A percentile compares a stretch with the other conserved stretches of the same genome.
phyloP scores from a whole-genome alignment of 1,284 basidiomycete genomes.

The Mycena sp. region DNA sequence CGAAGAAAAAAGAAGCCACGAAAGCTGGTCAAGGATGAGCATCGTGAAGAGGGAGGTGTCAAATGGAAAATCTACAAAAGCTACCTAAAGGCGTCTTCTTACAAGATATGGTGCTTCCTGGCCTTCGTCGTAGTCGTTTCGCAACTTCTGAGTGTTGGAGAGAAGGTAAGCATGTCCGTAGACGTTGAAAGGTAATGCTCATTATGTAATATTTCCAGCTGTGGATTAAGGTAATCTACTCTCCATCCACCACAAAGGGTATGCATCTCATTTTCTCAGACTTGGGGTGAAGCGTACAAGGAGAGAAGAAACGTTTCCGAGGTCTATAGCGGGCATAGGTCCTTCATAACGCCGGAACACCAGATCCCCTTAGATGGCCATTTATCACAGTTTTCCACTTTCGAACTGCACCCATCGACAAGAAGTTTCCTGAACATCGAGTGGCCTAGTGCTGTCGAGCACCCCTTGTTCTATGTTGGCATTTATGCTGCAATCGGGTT shows the following conservation, averaged over 20 bases:
- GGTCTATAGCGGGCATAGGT: background rate
- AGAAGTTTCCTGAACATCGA: constrained; percentile 53
- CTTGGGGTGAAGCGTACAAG: background rate
- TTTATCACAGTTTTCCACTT: background rate
- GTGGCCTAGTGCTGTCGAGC: constrained; percentile 49
- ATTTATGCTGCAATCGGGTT: constrained; percentile 14
- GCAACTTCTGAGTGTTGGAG: constrained; percentile 60
- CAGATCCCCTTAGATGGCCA: background rate
- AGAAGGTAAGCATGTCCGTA: constrained; percentile 78
- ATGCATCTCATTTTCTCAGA: background rate
- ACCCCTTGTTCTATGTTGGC: constrained; percentile 8
- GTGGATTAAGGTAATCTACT: background rate
- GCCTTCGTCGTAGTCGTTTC: constrained; percentile 58
- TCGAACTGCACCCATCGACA: constrained; percentile 32
- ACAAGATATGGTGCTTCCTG: constrained; percentile 69
- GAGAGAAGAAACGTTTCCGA: background rate
- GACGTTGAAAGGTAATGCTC: constrained; percentile 27
- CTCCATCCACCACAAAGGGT: background rate
- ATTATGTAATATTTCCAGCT: background rate
- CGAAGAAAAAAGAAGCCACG: constrained; percentile 58
- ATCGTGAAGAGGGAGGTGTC: constrained; percentile 75
- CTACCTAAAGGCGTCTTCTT: constrained; percentile 78
- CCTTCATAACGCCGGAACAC: background rate
- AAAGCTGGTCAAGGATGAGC: constrained; percentile 55
- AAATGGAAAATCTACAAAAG: constrained; percentile 84